Base-by-base conservation (phyloP, 2,329 filamentous ascomycete species). In the Sporothrix sp. region DNA sequence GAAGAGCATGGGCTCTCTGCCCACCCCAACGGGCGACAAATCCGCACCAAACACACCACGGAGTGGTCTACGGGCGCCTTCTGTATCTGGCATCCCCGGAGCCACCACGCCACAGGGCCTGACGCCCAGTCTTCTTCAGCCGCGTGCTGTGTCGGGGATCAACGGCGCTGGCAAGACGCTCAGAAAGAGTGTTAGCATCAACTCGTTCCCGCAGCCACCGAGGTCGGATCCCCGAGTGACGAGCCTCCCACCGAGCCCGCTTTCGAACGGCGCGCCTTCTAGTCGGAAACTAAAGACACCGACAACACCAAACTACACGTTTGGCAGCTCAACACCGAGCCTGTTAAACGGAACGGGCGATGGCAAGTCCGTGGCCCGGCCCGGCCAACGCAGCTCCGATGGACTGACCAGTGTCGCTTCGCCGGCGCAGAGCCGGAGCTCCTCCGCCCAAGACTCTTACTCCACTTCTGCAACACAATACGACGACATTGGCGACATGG, bases 391-490 rank as follows among this genome's bases (percentile, higher is more conserved):
- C 58, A 82, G 82, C 60, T 86, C 84, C 0, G 86, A 90, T 59
- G 84, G 84, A 21, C 72, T 88, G 33, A 79, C 87, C 52, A 90
- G 84, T 63, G 72, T 89, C 16, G 81, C 84, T 3, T 95, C 90
- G 4, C 87, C 87, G 6, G 81, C 89, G 1, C 87, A 91, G 58
- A 97, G 91, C 65, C 79, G 90, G 57, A 94, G 85, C 63, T 95
- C 91, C 23, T 96, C 91, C 23, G 87, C 89, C 0, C 86, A 95
- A 64, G 90, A 87, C 54, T 96, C 90, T 1, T 94, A 94, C 62
- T 90, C 87, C 10, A 95, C 89, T 3, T 94, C 85, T 48, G 87
- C 85, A 16, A 95, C 89, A 1, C 91, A 86, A 1, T 89, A 89
- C 61, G 90, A 96, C 61, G 90, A 95, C 54, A 72, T 76, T 23